Evolutionary conservation across 2,329 filamentous ascomycete species (phyloP), one percentile per base, ranked within the genome.

Genomic region (Scortechinia acanthostroma): DNA sequence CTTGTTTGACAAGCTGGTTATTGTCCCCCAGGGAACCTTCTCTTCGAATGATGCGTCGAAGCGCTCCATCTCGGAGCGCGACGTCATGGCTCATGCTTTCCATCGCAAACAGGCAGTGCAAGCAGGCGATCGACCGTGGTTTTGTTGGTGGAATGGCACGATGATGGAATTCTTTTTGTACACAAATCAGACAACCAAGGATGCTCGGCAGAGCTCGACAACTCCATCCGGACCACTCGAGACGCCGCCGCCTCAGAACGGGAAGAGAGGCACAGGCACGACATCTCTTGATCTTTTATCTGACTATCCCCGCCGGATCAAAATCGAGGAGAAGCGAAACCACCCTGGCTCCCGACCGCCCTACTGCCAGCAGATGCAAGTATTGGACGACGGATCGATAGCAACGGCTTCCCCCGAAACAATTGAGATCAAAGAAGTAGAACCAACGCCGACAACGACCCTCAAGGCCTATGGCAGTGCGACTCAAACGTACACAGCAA

Each of bases 361-460:
- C 35, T 40, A 40, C 35, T 40, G 35, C 35, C 35, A 40, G 17
- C 35, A 40, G 35, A 40, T 40, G 35, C 10, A 40, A 40, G 35
- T 40, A 6, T 6, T 13, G 10, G 17, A 6, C 35, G 20, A 19
- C 20, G 35, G 35, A 10, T 6, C 14, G 6, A 10, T 40, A 13
- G 10, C 6, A 10, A 19, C 57, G 21, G 51, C 59, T 16, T 53
- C 53, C 3, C 54, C 51, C 15, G 49, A 54, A n/a, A 52, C 54
- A 19, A 52, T 63, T 43, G 46, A 55, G 21, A 57, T 66, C 44
- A 55, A 62, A 42, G 62, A 64, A 47, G 51, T 53, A 43, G 55
- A 59, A 47, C 58, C 62, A 3, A 61, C 59, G 2, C 54, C 59
- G n/a, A 61, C 60, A 17, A 61, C 59, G 4, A 62, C 35, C 17